These are phyloP conservation scores for Metroxylon sagu DNA, from an alignment of 176 grass and related monocot genomes.

Conservation along the genomic window DNA sequence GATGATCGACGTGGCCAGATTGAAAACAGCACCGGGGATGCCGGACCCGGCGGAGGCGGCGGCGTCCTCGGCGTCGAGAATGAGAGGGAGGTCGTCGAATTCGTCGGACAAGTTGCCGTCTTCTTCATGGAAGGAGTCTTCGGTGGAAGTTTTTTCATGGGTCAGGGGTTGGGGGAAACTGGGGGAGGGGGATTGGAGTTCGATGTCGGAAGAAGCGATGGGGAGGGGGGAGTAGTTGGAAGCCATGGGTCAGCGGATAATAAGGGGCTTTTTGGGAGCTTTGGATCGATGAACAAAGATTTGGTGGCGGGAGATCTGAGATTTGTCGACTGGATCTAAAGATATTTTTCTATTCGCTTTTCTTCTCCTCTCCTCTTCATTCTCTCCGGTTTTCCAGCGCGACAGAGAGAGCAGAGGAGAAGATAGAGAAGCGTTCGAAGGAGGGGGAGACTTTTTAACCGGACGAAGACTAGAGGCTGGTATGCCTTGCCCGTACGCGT, in stretches of 20 bases:
- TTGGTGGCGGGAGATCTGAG: no score
- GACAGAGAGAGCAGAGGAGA: no score
- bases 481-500: no score
- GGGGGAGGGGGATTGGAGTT: slow-evolving; percentile 40
- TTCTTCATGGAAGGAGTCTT: slow-evolving; percentile 43
- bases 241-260: slow-evolving; percentile 26
- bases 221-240: slow-evolving; percentile 63
- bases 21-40: slow-evolving; percentile 66
- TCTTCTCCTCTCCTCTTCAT: no score
- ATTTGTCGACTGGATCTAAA: no score
- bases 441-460: no score
- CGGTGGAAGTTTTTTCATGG: slow-evolving; percentile 31
- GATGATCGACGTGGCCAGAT: slow-evolving; percentile 93
- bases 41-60: slow-evolving; percentile 38
- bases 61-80: slow-evolving; percentile 26
- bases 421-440: no score
- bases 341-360: no score
- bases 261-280: not conserved
- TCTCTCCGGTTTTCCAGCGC: no score
- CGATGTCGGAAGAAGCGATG: slow-evolving; percentile 38
- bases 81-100: slow-evolving; percentile 71
- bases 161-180: slow-evolving; percentile 7
- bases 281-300: no score
- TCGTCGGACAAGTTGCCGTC: slow-evolving; percentile 12
- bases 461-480: no score